phyloP scores from a whole-genome alignment of 2,329 filamentous ascomycete genomes.

The Sarocladiaceae sp. region DNA sequence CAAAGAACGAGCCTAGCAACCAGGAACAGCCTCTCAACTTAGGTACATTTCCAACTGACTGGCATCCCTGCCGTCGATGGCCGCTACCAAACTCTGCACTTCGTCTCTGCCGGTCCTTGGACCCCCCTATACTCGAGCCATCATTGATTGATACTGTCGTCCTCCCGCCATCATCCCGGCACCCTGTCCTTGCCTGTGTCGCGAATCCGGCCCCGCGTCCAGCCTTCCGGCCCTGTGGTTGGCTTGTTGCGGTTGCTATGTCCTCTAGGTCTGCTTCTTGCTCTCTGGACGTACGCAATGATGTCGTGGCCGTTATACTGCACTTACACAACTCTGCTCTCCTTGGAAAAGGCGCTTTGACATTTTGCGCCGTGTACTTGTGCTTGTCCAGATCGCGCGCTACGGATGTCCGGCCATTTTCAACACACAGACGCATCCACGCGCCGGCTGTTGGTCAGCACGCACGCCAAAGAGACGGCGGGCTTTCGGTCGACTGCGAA shows the following conservation, averaged over 20 bases:
- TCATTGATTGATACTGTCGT: not conserved
- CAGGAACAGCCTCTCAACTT: not conserved
- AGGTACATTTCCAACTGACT: not conserved
- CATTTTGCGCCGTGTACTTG: no score
- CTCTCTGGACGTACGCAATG: no score
- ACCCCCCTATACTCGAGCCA: not conserved
- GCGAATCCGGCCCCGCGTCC: conserved; percentile 2
- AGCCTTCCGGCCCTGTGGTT: conserved; percentile 2
- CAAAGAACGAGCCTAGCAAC: not conserved
- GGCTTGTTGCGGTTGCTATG: conserved; percentile 5
- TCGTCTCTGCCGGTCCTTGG: not conserved
- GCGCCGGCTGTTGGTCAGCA: conserved; percentile 2
- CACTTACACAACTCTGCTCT: no score
- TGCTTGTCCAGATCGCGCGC: no score
- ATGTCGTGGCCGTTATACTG: no score
- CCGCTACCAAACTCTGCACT: conserved; percentile 5
- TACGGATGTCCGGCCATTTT: no score
- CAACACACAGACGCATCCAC: not conserved
- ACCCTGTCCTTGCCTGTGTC: conserved; percentile 3
- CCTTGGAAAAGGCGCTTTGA: no score
- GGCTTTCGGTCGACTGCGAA: conserved; percentile 2
- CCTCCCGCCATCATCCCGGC: not conserved
- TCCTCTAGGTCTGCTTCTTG: not conserved
- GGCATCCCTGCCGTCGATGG: conserved; percentile 7
- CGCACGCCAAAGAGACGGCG: not conserved